Base-by-base conservation (phyloP, 2,329 filamentous ascomycete species). In the Fonsecaea pedrosoi region DNA sequence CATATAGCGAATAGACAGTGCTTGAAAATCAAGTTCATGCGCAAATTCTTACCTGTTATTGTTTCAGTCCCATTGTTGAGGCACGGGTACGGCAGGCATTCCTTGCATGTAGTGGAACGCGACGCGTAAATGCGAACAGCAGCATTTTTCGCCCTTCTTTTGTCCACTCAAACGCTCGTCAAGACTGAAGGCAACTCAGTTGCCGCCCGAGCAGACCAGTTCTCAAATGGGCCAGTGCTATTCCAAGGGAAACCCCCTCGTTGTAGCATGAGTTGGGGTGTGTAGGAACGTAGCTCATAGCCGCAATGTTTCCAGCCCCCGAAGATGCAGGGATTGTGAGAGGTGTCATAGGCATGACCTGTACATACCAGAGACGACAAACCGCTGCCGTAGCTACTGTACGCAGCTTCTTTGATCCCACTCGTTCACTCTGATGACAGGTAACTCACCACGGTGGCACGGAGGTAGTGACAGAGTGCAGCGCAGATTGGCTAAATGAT, bases 11-110 rank as follows among this genome's bases (percentile, higher is more conserved):
- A 42, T 30, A 21, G 13, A 10, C 12, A 21, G 38, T 12, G 18
- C 21, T 37, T 30, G 25, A 25, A 50, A 21, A 13, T 21, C 13
- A 25, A 50, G 25, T 50, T 15, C 25, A 50, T 9, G 25, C 15
- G 21, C 34, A 45, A 60, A 60, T 60, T 45, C 42, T 50, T 50
- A 30, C 30, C 30, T 32, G 37, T 45, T 48, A 21, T 50, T 50
- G 45, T 50, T 50, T 25, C 45, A 25, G 45, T 10, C 10, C 40
- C 53, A 55, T 55, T 55, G 30, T 35, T 55, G 53, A 54, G 21
- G 32, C 50, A n/a, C 50, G 50, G 53, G 53, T 35, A 8, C 53
- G 30, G 25, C 25, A 25, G 2, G 53, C 53, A 55, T 55, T 34
- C 53, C 53, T 55, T 55, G 53, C 18, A 35, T n/a, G 25, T 12